These are phyloP conservation scores for Saccharum officinarum DNA, from an alignment of 176 grass and related monocot genomes.

Conservation along the genomic window DNA sequence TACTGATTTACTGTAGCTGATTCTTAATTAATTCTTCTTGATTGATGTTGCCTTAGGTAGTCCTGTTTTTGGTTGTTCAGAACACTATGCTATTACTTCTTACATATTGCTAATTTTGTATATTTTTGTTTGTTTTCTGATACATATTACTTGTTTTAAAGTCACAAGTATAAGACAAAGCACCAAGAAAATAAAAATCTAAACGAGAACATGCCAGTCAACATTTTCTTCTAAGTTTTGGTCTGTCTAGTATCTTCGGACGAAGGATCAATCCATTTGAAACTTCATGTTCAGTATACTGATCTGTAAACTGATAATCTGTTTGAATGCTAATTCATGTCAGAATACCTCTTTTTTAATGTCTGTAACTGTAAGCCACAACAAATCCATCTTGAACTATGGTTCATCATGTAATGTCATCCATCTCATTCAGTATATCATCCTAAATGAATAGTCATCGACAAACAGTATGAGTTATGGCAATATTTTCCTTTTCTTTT, in stretches of 20 bases:
- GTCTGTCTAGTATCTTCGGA: background rate
- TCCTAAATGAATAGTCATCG: background rate
- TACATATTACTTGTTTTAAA: slow-evolving; percentile 7
- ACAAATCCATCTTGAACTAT: background rate
- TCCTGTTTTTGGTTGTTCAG: background rate
- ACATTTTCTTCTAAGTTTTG: slow-evolving; percentile 14
- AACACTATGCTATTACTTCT: background rate
- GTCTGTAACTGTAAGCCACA: background rate
- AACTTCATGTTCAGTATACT: background rate
- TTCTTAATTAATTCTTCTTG: background rate
- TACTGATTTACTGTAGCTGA: no score
- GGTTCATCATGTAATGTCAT: background rate
- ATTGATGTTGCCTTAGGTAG: background rate
- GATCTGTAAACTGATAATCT: slow-evolving; percentile 11
- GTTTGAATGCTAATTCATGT: background rate
- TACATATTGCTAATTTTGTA: background rate
- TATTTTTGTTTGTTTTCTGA: background rate
- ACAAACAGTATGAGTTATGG: background rate
- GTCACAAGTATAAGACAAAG: background rate
- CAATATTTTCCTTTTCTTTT: background rate
- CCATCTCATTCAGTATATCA: background rate
- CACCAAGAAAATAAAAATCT: background rate
- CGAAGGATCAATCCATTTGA: background rate
- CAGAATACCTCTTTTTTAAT: background rate
- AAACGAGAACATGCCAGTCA: background rate